Base-by-base conservation (phyloP, 768 basidiomycete genomes). In the Sarcodon sp. region DNA sequence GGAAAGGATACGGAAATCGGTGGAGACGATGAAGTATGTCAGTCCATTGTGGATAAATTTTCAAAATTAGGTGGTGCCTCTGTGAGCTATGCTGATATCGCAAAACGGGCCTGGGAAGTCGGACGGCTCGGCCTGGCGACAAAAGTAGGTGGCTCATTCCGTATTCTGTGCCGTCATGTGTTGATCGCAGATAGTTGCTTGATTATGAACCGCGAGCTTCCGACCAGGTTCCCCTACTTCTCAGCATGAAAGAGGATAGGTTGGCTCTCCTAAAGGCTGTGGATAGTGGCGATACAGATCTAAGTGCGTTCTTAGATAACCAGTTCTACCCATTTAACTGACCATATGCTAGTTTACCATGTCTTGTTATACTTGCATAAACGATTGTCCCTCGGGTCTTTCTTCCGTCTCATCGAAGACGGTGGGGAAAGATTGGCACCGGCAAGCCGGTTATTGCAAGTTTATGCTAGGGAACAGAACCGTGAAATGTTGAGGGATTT, bases 41-140 rank as follows among this genome's bases (percentile, higher is more conserved):
- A 69, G 44, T 63, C 78, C 49, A 94, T 99, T 50, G 92, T 97
- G 4, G 79, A 83, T 56, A 97, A 98, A 61, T 91, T 97, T 46
- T 75, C 86, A 60, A 78, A 77, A 49, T 70, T 93, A 35, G 88
- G 88, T 13, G 77, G 81, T 13, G 73, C 71, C 1, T 77, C 78
- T 7, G 89, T 96, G 13, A 90, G 87, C 58, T 97, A 91, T 61
- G 92, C 93, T 7, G 94, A 96, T 51, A 91, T 98, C 54, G 92
- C 96, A 3, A 81, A 80, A 62, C 80, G 82, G 43, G 93, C 94
- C 32, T 98, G 93, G 92, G 83, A 88, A 59, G 79, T 81, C 12
- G 92, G 93, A 1, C 64, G 90, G 48, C 72, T 74, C 2, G 75
- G 78, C 39, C 66, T 97, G 45, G 92, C 91, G 0, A 90, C 89